These are phyloP conservation scores for Candida tammaniensis DNA, from an alignment of 805 yeast genomes.

Conservation along the genomic window DNA sequence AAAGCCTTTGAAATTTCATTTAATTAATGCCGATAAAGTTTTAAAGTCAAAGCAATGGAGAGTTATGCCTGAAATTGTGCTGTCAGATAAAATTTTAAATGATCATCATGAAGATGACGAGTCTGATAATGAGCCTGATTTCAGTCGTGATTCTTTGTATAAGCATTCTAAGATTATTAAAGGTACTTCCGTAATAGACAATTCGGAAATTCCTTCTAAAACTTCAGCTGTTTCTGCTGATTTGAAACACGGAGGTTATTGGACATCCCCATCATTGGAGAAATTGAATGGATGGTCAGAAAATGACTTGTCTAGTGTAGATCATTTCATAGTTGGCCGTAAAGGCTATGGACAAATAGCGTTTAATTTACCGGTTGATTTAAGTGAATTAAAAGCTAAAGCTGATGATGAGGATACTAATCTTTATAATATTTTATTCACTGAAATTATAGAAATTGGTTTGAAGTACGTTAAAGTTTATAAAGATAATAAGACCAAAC, in stretches of 20 bases:
- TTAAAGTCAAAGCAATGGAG: slow-evolving; percentile 33
- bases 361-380: slow-evolving; percentile 66
- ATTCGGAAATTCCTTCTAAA: slow-evolving; percentile 2
- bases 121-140: slow-evolving; percentile 7
- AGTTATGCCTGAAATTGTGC: slow-evolving; percentile 16
- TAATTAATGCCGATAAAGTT: slow-evolving; percentile 41
- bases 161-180: slow-evolving; percentile 6
- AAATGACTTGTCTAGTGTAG: slow-evolving; percentile 51
- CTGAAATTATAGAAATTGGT: slow-evolving; percentile 37
- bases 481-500: slow-evolving; percentile 51
- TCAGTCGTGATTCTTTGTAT: background rate
- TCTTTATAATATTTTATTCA: slow-evolving; percentile 43
- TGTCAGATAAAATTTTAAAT: slow-evolving; percentile 9
- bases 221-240: slow-evolving; percentile 7
- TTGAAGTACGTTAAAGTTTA: slow-evolving; percentile 58
- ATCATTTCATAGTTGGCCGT: slow-evolving; percentile 68
- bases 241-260: slow-evolving; percentile 59
- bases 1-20: slow-evolving; percentile 39
- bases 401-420: slow-evolving; percentile 29
- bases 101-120: slow-evolving; percentile 11
- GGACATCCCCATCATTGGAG: slow-evolving; percentile 67
- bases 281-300: slow-evolving; percentile 43
- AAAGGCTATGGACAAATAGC: slow-evolving; percentile 66
- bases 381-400: slow-evolving; percentile 48
- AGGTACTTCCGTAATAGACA: background rate